Conservation (phyloP, 2,329 filamentous ascomycete species). For the Fusarium kyushuense region DNA sequence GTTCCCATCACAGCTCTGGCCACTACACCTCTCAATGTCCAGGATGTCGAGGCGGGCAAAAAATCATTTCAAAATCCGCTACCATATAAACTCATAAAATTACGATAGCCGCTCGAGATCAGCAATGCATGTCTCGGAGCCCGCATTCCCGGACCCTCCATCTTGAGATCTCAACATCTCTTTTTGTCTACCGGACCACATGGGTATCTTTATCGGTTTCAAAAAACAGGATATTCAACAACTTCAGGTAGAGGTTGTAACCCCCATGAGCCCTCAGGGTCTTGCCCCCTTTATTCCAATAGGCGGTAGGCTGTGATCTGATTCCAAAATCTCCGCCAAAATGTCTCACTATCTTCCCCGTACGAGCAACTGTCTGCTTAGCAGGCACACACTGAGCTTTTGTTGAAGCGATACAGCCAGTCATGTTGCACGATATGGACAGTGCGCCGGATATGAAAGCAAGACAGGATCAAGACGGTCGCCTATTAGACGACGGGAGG, state of each 20-base stretch:
- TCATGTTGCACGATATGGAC: slow-evolving; percentile 26
- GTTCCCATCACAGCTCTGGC: slow-evolving; percentile 15
- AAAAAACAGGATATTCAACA: slow-evolving; percentile 29
- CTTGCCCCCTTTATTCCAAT: slow-evolving; percentile 11
- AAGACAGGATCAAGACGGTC: slow-evolving; percentile 16
- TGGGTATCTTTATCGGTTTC: slow-evolving; percentile 12
- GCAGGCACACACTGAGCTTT: slow-evolving; percentile 33
- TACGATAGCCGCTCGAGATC: slow-evolving; percentile 33
- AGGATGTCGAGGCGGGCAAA: too few relatives aligned
- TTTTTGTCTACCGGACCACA: slow-evolving; percentile 1
- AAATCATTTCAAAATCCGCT: too few relatives aligned
- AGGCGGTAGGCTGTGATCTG: slow-evolving; percentile 9
- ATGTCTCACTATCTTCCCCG: slow-evolving; percentile 35
- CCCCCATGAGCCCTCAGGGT: slow-evolving; percentile 13
- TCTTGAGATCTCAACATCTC: slow-evolving; percentile 25
- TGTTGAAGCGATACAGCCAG: slow-evolving; percentile 21
- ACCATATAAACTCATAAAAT: slow-evolving; percentile 1
- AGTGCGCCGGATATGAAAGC: slow-evolving; percentile 35
- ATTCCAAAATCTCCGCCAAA: slow-evolving; percentile 20
- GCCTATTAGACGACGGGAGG: slow-evolving; percentile 27
- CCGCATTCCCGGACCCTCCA: slow-evolving; percentile 35
- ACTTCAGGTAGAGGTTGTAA: slow-evolving; percentile 16
- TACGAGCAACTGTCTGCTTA: slow-evolving; percentile 15
- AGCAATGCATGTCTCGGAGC: slow-evolving; percentile 38
- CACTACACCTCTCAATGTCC: too few relatives aligned